Evolutionary conservation across 129 eudicot species (phyloP).

Genomic region (Sambucus nigra): DNA sequence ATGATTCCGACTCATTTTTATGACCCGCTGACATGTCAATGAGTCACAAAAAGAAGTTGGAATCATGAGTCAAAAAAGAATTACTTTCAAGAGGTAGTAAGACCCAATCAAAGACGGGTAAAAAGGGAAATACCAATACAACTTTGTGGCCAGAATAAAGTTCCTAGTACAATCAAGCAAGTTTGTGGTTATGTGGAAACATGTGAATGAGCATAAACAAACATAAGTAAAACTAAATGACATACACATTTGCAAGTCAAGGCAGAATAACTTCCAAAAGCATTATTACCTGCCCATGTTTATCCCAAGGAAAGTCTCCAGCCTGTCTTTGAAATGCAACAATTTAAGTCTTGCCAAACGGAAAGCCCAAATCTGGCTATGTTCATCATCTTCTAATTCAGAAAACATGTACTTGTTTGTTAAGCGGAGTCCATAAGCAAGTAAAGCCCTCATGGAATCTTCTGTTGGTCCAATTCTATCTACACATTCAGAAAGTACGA

Average conservation of each 20-base stretch:
- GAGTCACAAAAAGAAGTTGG: too few species aligned
- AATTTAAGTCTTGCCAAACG: slow-evolving; percentile 76
- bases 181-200: background rate
- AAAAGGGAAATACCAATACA: background rate
- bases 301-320: slow-evolving; percentile 92
- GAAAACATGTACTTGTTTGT: slow-evolving; percentile 55
- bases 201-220: background rate
- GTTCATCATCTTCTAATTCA: slow-evolving; percentile 34
- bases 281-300: slow-evolving; percentile 89
- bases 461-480: slow-evolving; percentile 78
- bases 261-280: background rate
- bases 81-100: background rate
- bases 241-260: background rate
- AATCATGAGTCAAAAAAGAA: too few species aligned
- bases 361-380: slow-evolving; percentile 50
- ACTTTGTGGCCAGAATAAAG: background rate
- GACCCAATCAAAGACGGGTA: background rate
- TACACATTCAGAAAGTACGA: slow-evolving; percentile 78
- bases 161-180: background rate
- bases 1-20: too few species aligned
- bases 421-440: slow-evolving; percentile 61
- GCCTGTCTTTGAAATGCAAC: slow-evolving; percentile 73
- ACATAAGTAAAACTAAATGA: background rate
- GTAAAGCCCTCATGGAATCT: slow-evolving; percentile 58
- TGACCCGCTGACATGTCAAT: too few species aligned